Evolutionary conservation across 2,329 filamentous ascomycete species (phyloP).

Genomic region (Aspergillus fumigatus): DNA sequence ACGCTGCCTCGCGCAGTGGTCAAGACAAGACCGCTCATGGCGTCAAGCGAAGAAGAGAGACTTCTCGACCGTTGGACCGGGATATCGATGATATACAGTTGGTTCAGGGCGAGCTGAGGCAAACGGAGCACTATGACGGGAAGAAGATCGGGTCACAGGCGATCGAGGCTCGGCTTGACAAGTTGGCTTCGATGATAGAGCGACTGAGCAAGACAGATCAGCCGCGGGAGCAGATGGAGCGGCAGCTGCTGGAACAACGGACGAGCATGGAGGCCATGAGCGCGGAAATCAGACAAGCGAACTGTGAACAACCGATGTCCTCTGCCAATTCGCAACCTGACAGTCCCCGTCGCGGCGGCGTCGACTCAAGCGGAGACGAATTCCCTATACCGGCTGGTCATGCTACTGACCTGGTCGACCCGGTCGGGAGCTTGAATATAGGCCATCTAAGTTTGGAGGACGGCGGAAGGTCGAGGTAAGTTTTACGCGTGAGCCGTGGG

Average conservation of each 20-base stretch:
- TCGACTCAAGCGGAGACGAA: slow-evolving; percentile 36
- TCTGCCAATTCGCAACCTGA: slow-evolving; percentile 18
- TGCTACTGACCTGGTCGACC: slow-evolving; percentile 40
- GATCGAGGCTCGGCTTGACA: slow-evolving; percentile 42
- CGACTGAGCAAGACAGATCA: slow-evolving; percentile 34
- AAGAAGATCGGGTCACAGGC: slow-evolving; percentile 30
- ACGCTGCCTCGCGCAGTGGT: slow-evolving; percentile 10
- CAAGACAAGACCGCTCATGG: slow-evolving; percentile 22
- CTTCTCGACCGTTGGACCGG: slow-evolving; percentile 23
- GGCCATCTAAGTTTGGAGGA: slow-evolving; percentile 42
- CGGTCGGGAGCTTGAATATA: slow-evolving; percentile 38
- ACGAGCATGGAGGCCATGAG: slow-evolving; percentile 12
- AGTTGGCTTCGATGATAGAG: slow-evolving; percentile 44
- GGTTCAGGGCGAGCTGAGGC: slow-evolving; percentile 25
- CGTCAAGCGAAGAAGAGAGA: slow-evolving; percentile 33
- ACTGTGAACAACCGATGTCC: slow-evolving; percentile 12
- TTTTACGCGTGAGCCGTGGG: slow-evolving; percentile 9
- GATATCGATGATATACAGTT: slow-evolving; percentile 32
- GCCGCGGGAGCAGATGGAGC: slow-evolving; percentile 22
- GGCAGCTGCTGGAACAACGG: slow-evolving; percentile 15
- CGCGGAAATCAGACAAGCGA: slow-evolving; percentile 16
- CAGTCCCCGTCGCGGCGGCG: slow-evolving; percentile 31
- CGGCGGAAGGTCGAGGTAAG: slow-evolving; percentile 40
- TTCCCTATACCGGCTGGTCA: slow-evolving; percentile 40
- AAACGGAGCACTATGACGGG: slow-evolving; percentile 19